Percentiles rank a stretch among this genome's conserved stretches.
Evolutionary conservation across 2,329 filamentous ascomycete species (phyloP).

Genomic region (Zasmidium angulare): DNA sequence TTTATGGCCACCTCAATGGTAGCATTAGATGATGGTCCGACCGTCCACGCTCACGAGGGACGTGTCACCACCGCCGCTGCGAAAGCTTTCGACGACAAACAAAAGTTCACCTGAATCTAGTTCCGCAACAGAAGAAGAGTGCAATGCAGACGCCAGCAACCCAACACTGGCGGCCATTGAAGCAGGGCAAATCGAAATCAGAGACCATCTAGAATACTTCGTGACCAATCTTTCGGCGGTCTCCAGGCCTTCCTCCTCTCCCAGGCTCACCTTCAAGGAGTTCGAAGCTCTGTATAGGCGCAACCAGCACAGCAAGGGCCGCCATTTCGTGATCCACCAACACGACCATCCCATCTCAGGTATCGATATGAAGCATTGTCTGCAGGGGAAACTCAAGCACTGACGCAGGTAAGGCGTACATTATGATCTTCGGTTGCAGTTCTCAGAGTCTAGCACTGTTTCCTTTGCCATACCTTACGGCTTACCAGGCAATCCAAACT

Average conservation of each 20-base stretch:
- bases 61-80: conserved; percentile 33
- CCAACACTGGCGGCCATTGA: conserved; percentile 48
- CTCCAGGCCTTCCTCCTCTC: conserved; percentile 25
- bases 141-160: background rate
- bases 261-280: conserved; percentile 42
- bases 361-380: background rate
- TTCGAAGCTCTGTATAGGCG: conserved; percentile 50
- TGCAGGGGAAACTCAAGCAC: conserved; percentile 12
- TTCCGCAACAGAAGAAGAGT: too few species aligned
- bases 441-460: conserved; percentile 65
- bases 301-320: conserved; percentile 47
- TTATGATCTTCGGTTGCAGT: conserved; percentile 68
- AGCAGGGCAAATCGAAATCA: conserved; percentile 50
- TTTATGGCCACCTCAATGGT: background rate
- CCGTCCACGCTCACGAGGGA: conserved; percentile 24
- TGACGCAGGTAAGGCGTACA: conserved; percentile 32
- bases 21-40: conserved; percentile 8
- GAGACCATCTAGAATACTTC: conserved; percentile 52
- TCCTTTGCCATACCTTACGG: conserved; percentile 54
- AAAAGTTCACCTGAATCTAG: background rate
- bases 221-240: conserved; percentile 41
- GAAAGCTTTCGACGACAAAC: conserved; percentile 18
- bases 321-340: conserved; percentile 67
- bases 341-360: conserved; percentile 71
- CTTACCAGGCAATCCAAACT: conserved; percentile 44